Evolutionary conservation across 106 monocot genomes (phyloP), one percentile per base, ranked within the genome.

Genomic region (Apostasia shenzhenica): DNA sequence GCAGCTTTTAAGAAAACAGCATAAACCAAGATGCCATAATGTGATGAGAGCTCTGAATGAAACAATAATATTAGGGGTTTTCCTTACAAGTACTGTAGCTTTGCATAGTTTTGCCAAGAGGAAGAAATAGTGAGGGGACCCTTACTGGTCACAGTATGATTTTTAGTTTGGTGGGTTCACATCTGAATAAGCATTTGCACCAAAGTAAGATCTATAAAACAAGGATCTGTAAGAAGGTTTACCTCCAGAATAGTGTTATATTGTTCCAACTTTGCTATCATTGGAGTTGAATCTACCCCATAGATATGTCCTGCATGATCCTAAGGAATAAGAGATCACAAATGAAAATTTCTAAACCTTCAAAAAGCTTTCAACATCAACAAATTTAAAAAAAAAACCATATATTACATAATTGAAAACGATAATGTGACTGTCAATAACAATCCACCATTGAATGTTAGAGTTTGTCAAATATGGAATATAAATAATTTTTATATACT

Each of bases 251-350:
- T 61, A 68, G 37, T 55, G 66, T 97, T 92, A 58, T 92, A 92
- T 41, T 97, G 97, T 68, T 97, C 89, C 77, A 97, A 83, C 66
- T 92, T 97, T 65, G 85, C 72, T 57, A 87, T 75, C 97, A 97
- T 97, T 38, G 86, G 92, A 59, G 77, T 67, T 38, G 97, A 92
- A 72, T 89, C 84, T 73, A 97, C 92, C 72, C 97, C 89, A 76
- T 79, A 92, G 56, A 97, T 92, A 78, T 97, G 97, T 42, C 97
- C 97, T 59, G 97, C 92, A 79, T 92, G 97, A 80, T 97, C 97
- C 89, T 97, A 80, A 57, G 63, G 44, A 67, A 43, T 6, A 72
- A 38, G 51, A 62, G 11, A 61, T 54, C 5, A 54, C 53, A 5
- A 54, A 11, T 7, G 11, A 7, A 54, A 54, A 26, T 26, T 26